Evolutionary conservation across 148 eudicot species (phyloP).

Genomic region (Selenicereus undatus): DNA sequence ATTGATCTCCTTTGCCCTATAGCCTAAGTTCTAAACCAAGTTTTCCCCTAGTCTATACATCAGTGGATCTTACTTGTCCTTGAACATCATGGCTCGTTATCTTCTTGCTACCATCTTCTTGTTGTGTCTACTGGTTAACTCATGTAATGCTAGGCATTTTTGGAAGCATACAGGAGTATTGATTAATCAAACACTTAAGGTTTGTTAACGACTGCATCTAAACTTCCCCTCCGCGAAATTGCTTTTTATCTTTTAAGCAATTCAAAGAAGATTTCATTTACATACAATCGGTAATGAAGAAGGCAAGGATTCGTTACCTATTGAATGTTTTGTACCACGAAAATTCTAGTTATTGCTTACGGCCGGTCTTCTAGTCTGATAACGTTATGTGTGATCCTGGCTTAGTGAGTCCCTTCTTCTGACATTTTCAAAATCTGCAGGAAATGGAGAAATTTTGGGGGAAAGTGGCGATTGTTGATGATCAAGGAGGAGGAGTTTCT

Average conservation of each 20-base stretch:
- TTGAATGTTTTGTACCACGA: too few relatives aligned
- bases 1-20: background rate
- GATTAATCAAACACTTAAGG: conserved; percentile 14
- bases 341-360: too few relatives aligned
- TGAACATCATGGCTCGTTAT: background rate
- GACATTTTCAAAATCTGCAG: conserved; percentile 4
- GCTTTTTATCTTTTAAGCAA: too few relatives aligned
- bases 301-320: background rate
- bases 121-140: background rate
- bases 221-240: background rate
- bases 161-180: background rate
- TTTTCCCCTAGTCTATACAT: too few relatives aligned
- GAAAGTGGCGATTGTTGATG: background rate
- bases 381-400: too few relatives aligned
- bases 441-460: background rate
- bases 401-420: too few relatives aligned
- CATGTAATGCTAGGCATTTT: conserved; percentile 25
- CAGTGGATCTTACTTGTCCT: background rate
- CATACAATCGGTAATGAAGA: too few relatives aligned
- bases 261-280: too few relatives aligned
- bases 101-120: conserved; percentile 2
- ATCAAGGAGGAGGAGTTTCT: background rate
- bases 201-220: background rate
- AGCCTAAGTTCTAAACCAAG: background rate
- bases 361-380: too few relatives aligned